A percentile compares a stretch with the other conserved stretches of the same genome.
phyloP scores from a whole-genome alignment of 306 rosid genomes.

The Senna tora region DNA sequence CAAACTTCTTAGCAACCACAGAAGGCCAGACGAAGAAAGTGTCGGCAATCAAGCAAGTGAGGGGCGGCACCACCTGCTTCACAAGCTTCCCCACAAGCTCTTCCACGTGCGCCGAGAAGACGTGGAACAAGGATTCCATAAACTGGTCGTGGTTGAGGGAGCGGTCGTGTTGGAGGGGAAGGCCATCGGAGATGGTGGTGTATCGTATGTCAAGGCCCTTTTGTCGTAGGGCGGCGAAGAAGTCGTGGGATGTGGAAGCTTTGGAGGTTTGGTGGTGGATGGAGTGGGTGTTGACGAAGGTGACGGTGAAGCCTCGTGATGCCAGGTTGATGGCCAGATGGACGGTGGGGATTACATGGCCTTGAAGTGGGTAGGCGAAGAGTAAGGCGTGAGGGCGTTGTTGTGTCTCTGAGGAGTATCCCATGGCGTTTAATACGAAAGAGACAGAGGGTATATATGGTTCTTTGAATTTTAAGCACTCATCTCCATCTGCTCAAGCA shows the following conservation, averaged over 20 bases:
- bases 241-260: constrained; percentile 36
- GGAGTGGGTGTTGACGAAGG: constrained; percentile 60
- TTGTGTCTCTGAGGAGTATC: background rate
- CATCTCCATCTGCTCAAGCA: too few relatives aligned
- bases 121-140: constrained; percentile 49
- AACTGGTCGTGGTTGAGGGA: constrained; percentile 66
- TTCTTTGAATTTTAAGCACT: too few relatives aligned
- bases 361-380: constrained; percentile 66
- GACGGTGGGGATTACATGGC: constrained; percentile 64
- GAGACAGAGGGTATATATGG: too few relatives aligned
- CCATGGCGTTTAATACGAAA: constrained; percentile 34
- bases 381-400: constrained; percentile 59
- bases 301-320: constrained; percentile 55
- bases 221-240: constrained; percentile 39
- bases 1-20: constrained; percentile 49
- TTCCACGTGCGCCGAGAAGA: constrained; percentile 50
- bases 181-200: constrained; percentile 59
- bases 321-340: constrained; percentile 65
- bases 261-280: constrained; percentile 54
- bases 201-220: constrained; percentile 57
- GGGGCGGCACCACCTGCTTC: constrained; percentile 23
- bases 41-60: constrained; percentile 54
- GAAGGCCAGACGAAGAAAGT: constrained; percentile 67
- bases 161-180: constrained; percentile 55
- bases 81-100: constrained; percentile 43